A percentile compares a stretch with the other conserved stretches of the same genome.
These are phyloP conservation scores for Primulina huaijiensis DNA, from an alignment of 257 asterid species.

Conservation along the genomic window DNA sequence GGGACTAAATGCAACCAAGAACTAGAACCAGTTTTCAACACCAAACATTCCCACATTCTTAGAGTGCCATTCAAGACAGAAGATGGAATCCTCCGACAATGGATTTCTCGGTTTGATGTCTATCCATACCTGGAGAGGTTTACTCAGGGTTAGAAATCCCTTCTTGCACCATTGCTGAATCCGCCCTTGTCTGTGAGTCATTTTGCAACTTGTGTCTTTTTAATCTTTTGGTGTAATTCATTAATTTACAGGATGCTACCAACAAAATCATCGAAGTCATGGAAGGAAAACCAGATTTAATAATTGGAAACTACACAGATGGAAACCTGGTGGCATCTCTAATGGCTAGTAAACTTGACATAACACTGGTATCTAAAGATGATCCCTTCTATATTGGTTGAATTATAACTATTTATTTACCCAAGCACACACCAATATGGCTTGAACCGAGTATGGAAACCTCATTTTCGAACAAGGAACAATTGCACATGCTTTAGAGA, in stretches of 20 bases:
- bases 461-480: constrained; percentile 55
- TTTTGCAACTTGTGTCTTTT: not conserved
- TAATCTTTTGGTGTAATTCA: not conserved
- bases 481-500: constrained; percentile 93
- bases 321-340: constrained; percentile 94
- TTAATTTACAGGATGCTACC: constrained; percentile 53
- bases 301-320: constrained; percentile 83
- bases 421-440: not conserved
- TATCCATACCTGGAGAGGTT: constrained; percentile 87
- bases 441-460: not conserved
- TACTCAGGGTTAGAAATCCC: constrained; percentile 48
- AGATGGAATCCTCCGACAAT: constrained; percentile 63
- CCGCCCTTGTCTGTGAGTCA: not conserved
- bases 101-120: constrained; percentile 86
- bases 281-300: constrained; percentile 92
- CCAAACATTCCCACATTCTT: constrained; percentile 85
- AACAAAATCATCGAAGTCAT: constrained; percentile 60
- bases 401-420: not conserved
- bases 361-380: constrained; percentile 55
- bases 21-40: constrained; percentile 64
- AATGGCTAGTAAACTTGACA: constrained; percentile 89
- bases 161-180: not conserved
- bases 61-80: constrained; percentile 84
- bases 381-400: not conserved
- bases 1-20: constrained; percentile 83